phyloP scores from a whole-genome alignment of 176 grass and related monocot genomes.

The Poa annua region DNA sequence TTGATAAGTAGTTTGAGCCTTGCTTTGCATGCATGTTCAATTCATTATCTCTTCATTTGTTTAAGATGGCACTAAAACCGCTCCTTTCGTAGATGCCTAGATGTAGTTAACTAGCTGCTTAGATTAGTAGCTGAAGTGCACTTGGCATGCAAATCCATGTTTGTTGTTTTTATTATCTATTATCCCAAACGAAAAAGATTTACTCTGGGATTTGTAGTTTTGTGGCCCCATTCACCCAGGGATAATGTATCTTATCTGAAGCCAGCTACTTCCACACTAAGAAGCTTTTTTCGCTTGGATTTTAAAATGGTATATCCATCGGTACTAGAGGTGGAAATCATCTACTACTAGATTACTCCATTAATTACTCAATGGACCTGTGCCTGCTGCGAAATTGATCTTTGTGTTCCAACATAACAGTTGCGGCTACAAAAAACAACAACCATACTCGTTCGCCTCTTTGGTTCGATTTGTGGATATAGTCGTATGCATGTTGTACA shows the following conservation, averaged over 20 bases:
- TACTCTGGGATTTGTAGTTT: not conserved
- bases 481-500: too few species aligned
- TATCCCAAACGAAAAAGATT: not conserved
- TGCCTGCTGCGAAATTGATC: not conserved
- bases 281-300: not conserved
- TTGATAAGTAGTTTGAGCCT: constrained; percentile 3
- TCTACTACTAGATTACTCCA: not conserved
- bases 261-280: not conserved
- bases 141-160: constrained; percentile 11
- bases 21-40: not conserved
- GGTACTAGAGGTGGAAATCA: not conserved
- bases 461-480: too few species aligned
- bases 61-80: not conserved
- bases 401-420: not conserved
- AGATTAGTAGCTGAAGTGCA: not conserved
- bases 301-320: not conserved
- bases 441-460: too few species aligned
- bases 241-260: not conserved
- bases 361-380: not conserved
- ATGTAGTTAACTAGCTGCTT: not conserved
- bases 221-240: not conserved
- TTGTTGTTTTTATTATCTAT: constrained; percentile 9
- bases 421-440: too few species aligned
- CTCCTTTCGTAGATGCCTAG: not conserved
- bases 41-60: constrained; percentile 18